phyloP scores from a whole-genome alignment of 2,329 filamentous ascomycete genomes.

The Aureobasidium sp. region DNA sequence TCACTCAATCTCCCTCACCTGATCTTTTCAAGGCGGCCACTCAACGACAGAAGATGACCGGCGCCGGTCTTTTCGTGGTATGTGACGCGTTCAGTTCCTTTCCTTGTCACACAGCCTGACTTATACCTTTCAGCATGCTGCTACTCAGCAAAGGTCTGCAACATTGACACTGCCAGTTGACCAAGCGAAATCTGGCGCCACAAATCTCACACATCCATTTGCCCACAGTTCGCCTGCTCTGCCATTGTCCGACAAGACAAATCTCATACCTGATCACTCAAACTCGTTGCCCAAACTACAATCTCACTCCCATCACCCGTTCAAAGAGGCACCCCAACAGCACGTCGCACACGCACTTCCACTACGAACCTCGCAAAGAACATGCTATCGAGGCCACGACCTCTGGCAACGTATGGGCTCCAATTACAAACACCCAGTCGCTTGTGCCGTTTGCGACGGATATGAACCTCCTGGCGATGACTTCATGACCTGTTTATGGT shows the following conservation, averaged over 20 bases:
- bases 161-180: neutral
- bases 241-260: conserved; percentile 8
- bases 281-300: neutral
- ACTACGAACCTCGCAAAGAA: conserved; percentile 2
- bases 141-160: conserved; percentile 12
- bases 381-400: conserved; percentile 17
- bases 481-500: conserved; percentile 19
- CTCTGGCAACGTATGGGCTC: conserved; percentile 16
- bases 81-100: neutral
- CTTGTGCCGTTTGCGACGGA: conserved; percentile 17
- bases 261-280: neutral
- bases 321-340: conserved; percentile 15
- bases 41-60: conserved; percentile 23
- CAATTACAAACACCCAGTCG: conserved; percentile 14
- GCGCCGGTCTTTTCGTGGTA: conserved; percentile 24
- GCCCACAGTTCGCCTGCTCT: conserved; percentile 11
- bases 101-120: neutral
- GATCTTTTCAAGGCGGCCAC: conserved; percentile 1
- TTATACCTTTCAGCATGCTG: conserved; percentile 9
- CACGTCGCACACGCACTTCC: conserved; percentile 18
- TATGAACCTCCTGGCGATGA: conserved; percentile 19
- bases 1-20: conserved; percentile 15
- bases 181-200: conserved; percentile 13
- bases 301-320: neutral
- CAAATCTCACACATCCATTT: neutral